phyloP scores from a whole-genome alignment of 2,329 filamentous ascomycete genomes.

The Orbilia brochopaga region DNA sequence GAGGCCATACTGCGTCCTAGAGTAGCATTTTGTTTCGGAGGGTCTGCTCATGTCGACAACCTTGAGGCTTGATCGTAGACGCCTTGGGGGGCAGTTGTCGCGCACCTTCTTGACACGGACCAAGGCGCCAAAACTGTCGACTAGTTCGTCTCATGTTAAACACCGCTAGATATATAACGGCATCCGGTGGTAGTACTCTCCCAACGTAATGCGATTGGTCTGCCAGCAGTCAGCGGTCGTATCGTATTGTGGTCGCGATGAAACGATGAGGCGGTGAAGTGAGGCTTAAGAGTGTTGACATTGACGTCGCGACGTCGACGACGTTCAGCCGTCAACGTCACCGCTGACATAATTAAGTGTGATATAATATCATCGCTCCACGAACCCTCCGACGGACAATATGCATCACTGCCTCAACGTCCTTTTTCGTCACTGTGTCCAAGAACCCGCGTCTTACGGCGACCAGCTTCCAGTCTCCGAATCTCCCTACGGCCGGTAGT shows the following conservation, averaged over 20 bases:
- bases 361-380: too few relatives aligned
- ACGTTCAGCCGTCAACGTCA: too few relatives aligned
- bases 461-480: neutral
- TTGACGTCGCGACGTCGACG: too few relatives aligned
- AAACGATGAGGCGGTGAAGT: too few relatives aligned
- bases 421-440: too few relatives aligned
- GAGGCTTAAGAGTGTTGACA: too few relatives aligned
- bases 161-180: neutral
- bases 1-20: neutral
- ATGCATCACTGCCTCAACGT: too few relatives aligned
- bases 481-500: too few relatives aligned
- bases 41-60: neutral
- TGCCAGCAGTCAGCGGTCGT: neutral
- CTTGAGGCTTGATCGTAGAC: neutral
- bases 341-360: too few relatives aligned
- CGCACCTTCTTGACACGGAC: neutral
- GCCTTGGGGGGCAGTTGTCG: neutral
- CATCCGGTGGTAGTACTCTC: neutral
- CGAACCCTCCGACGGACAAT: too few relatives aligned
- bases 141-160: conserved; percentile 8
- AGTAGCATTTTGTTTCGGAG: neutral
- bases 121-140: neutral
- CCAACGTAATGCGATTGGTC: neutral
- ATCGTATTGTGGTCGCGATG: too few relatives aligned
- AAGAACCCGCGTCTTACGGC: neutral